Evolutionary conservation across 2,329 filamentous ascomycete genomes (phyloP).

Genomic region (Teratosphaeria gauchensis): DNA sequence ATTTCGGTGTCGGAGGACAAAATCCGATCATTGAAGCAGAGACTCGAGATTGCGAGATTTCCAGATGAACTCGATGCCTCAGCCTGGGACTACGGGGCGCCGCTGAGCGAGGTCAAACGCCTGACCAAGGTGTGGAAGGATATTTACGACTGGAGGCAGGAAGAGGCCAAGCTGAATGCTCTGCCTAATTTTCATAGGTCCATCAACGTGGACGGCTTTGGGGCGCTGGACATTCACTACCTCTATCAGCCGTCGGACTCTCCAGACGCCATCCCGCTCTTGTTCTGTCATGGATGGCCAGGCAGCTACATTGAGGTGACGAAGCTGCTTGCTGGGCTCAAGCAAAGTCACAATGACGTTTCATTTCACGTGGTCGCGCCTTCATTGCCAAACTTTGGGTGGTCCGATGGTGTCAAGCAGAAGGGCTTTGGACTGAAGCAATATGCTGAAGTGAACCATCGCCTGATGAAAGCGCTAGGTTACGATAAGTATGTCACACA

Average conservation of each 20-base stretch:
- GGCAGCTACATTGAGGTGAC: slow-evolving; percentile 58
- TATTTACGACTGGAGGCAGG: slow-evolving; percentile 50
- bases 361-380: slow-evolving; percentile 46
- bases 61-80: slow-evolving; percentile 36
- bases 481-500: slow-evolving; percentile 52
- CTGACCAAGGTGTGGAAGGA: slow-evolving; percentile 49
- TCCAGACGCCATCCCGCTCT: slow-evolving; percentile 49
- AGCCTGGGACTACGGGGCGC: slow-evolving; percentile 45
- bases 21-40: slow-evolving; percentile 46
- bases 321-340: slow-evolving; percentile 48
- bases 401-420: slow-evolving; percentile 41
- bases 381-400: slow-evolving; percentile 48
- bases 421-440: slow-evolving; percentile 50
- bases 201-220: slow-evolving; percentile 50
- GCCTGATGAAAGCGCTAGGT: slow-evolving; percentile 58
- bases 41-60: slow-evolving; percentile 45
- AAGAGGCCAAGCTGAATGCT: slow-evolving; percentile 50
- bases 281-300: slow-evolving; percentile 62
- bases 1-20: slow-evolving; percentile 44
- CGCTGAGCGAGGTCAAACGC: slow-evolving; percentile 50
- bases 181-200: slow-evolving; percentile 49
- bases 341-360: slow-evolving; percentile 29
- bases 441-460: slow-evolving; percentile 55
- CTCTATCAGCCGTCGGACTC: slow-evolving; percentile 47
- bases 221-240: slow-evolving; percentile 53